These are phyloP conservation scores for Syncephalastrum monosporum DNA, from an alignment of 371 early-diverging fungal genomes.

Conservation along the genomic window DNA sequence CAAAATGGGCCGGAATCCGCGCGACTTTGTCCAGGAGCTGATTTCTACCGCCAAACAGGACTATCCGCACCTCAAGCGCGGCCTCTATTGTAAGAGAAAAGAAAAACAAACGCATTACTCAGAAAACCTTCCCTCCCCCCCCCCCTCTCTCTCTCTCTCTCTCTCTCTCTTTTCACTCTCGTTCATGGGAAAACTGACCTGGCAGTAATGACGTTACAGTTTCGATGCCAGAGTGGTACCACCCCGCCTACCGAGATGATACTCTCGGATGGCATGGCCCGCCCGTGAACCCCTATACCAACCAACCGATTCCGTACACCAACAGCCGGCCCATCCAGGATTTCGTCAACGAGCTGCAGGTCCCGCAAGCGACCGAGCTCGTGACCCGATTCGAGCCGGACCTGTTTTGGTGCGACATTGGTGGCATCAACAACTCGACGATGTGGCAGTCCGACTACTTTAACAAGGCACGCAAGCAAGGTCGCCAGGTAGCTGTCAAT, in stretches of 20 bases:
- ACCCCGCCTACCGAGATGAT: slow-evolving; percentile 25
- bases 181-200: too few species aligned
- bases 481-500: slow-evolving; percentile 22
- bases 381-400: slow-evolving; percentile 25
- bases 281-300: slow-evolving; percentile 30
- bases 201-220: slow-evolving; percentile 7
- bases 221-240: slow-evolving; percentile 42
- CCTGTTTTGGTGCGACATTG: slow-evolving; percentile 42
- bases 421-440: slow-evolving; percentile 37
- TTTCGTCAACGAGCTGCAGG: slow-evolving; percentile 36
- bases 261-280: slow-evolving; percentile 25
- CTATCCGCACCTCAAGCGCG: slow-evolving; percentile 28
- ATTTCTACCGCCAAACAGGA: slow-evolving; percentile 15
- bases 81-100: slow-evolving; percentile 27
- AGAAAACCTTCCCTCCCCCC: too few species aligned
- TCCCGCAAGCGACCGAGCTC: slow-evolving; percentile 34
- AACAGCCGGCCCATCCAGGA: slow-evolving; percentile 14
- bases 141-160: too few species aligned
- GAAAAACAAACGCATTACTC: too few species aligned
- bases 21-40: slow-evolving; percentile 30
- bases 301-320: slow-evolving; percentile 17
- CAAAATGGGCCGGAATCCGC: slow-evolving; percentile 13
- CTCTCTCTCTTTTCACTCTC: too few species aligned
- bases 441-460: slow-evolving; percentile 30
- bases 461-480: slow-evolving; percentile 15